Evolutionary conservation across 257 asterid species (phyloP), one percentile per base, ranked within the genome.

Genomic region (Solanum pimpinellifolium): DNA sequence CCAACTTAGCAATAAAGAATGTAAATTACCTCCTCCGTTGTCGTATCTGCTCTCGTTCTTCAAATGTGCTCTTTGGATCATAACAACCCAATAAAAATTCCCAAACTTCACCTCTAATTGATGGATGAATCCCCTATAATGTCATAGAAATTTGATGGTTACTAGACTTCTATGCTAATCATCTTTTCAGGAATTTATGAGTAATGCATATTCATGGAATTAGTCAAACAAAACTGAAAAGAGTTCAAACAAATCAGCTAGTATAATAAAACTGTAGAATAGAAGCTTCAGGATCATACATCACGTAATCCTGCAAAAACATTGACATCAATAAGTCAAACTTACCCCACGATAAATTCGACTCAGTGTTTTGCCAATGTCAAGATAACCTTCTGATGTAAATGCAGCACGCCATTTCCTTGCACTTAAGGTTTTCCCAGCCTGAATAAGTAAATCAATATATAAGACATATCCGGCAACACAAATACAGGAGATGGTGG

Each of bases 31-130:
- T 96, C 87, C 98, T 92, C 15, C 90, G 87, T 60, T 91, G 92
- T 60, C 96, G 92, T 89, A 93, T 87, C 84, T 95, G 92, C 87
- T 96, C 97, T 88, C 98, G 94, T 87, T 96, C 99, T 8, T 93
- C 98, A 89, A 90, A 95, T 85, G 96, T 93, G 93, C 99, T 96
- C 91, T 89, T 90, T 60, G 99, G 97, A 84, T 95, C 98, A 88
- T 90, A 96, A 89, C 99, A 96, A 81, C 99, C 98, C 92, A 97
- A 90, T 85, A 97, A 92, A 90, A 96, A 96, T 86, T 97, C 99
- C 99, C 99, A 97, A 86, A 97, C 99, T 90, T 96, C 99, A 88
- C 98, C 99, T 93, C 98, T 96, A 78, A 97, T 95, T 39, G 99
- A 92, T 82, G 99, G 99, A 87, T 97, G 99, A 91, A 97, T 91